These are phyloP conservation scores for Bryoglossum gracile DNA, from an alignment of 495 filamentous ascomycete species.

Conservation along the genomic window DNA sequence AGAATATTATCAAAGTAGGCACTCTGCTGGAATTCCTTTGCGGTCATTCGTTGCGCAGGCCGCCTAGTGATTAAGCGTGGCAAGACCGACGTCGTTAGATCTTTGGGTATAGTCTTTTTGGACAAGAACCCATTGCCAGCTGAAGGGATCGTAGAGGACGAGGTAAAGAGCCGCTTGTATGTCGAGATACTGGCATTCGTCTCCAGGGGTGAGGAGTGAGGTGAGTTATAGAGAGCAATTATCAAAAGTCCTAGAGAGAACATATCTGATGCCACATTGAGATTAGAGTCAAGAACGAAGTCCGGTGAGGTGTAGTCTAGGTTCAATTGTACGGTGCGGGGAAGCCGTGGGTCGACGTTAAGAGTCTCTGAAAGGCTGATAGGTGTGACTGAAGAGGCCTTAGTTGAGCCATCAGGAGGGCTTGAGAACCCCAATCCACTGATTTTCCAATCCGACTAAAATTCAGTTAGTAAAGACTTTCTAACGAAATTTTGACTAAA, in stretches of 20 bases:
- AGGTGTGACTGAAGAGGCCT: slow-evolving; percentile 60
- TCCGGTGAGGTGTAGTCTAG: slow-evolving; percentile 92
- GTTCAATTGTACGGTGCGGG: slow-evolving; percentile 75
- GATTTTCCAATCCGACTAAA: slow-evolving; percentile 93
- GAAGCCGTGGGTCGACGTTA: slow-evolving; percentile 77
- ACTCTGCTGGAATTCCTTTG: slow-evolving; percentile 87
- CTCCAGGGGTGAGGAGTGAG: slow-evolving; percentile 79
- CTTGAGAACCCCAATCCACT: slow-evolving; percentile 86
- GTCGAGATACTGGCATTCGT: slow-evolving; percentile 67
- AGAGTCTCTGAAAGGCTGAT: slow-evolving; percentile 79
- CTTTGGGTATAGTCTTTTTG: slow-evolving; percentile 68
- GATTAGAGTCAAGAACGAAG: slow-evolving; percentile 80
- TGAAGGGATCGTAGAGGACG: slow-evolving; percentile 68
- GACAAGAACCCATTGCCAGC: slow-evolving; percentile 77
- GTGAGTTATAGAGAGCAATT: slow-evolving; percentile 85
- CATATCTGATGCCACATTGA: slow-evolving; percentile 75
- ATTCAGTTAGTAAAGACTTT: slow-evolving; percentile 7
- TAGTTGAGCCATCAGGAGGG: slow-evolving; percentile 60
- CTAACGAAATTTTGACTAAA: not conserved
- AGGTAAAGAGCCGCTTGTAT: slow-evolving; percentile 74
- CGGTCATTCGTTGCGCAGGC: slow-evolving; percentile 79
- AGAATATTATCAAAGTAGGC: slow-evolving; percentile 95
- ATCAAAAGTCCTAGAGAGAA: slow-evolving; percentile 89
- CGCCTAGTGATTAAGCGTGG: slow-evolving; percentile 78
- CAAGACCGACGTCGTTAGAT: slow-evolving; percentile 64